Conservation (phyloP, 805 yeast species). For the Metschnikowia noctiluminum region DNA sequence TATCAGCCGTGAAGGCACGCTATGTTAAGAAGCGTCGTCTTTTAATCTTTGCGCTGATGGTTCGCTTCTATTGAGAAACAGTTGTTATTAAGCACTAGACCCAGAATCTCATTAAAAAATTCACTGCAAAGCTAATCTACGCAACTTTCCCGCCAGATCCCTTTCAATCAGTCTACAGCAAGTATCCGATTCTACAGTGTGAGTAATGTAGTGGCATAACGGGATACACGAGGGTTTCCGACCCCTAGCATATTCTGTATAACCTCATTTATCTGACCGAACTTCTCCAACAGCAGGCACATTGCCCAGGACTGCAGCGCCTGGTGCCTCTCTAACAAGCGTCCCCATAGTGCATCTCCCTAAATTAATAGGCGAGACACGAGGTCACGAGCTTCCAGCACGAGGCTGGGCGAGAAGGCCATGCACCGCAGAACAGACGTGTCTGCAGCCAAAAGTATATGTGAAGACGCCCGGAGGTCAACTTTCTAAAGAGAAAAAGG, state of each 20-base stretch:
- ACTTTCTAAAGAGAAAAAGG: slow-evolving; percentile 32
- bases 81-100: no score
- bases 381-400: slow-evolving; percentile 20
- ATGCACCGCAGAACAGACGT: slow-evolving; percentile 17
- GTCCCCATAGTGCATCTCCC: slow-evolving; percentile 27
- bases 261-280: slow-evolving; percentile 41
- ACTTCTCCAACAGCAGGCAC: slow-evolving; percentile 19
- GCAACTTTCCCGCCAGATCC: no score
- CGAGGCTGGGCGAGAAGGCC: slow-evolving; percentile 19
- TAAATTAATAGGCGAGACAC: slow-evolving; percentile 39
- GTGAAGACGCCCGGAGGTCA: slow-evolving; percentile 32
- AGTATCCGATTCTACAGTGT: no score
- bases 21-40: no score
- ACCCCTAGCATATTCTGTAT: slow-evolving; percentile 39
- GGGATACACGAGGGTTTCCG: slow-evolving; percentile 40
- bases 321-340: slow-evolving; percentile 12
- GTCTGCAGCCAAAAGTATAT: slow-evolving; percentile 27
- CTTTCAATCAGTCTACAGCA: no score
- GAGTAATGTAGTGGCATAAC: slow-evolving; percentile 40
- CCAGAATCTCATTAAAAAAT: no score
- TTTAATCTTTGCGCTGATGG: no score
- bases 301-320: slow-evolving; percentile 11
- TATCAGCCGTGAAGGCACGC: no score
- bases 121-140: no score
- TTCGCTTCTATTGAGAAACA: no score